These are phyloP conservation scores for Plectosphaerella sp. DNA, from an alignment of 2,329 filamentous ascomycete genomes.

Conservation along the genomic window DNA sequence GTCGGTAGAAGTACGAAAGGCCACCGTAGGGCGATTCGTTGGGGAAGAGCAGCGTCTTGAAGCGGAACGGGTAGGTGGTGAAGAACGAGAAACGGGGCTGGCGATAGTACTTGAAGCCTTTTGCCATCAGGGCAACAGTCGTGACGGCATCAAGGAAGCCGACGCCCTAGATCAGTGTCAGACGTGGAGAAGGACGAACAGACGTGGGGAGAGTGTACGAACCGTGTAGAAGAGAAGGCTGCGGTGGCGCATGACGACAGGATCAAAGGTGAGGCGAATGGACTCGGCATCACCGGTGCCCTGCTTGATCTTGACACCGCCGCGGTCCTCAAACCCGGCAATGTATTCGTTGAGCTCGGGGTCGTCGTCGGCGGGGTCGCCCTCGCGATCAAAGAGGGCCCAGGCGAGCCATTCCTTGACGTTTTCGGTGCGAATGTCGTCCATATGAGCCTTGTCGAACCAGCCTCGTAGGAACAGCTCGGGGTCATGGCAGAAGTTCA, in stretches of 20 bases:
- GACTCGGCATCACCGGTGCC: constrained; percentile 53
- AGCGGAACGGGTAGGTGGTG: constrained; percentile 54
- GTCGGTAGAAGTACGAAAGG: constrained; percentile 62
- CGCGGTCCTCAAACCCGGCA: constrained; percentile 44
- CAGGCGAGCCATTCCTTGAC: constrained; percentile 64
- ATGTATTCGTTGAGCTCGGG: constrained; percentile 43
- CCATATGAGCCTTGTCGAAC: constrained; percentile 57
- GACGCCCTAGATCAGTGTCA: constrained; percentile 4
- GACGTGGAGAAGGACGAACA: constrained; percentile 31
- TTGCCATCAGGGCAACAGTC: constrained; percentile 36
- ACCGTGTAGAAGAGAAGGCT: constrained; percentile 61
- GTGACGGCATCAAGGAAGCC: constrained; percentile 43
- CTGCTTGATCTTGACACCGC: constrained; percentile 44
- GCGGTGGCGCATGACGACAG: constrained; percentile 55
- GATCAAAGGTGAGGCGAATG: constrained; percentile 63
- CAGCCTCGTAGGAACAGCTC: constrained; percentile 57
- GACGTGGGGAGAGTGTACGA: constrained; percentile 3
- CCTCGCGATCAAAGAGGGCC: constrained; percentile 57
- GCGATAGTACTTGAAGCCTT: constrained; percentile 48
- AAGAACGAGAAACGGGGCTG: constrained; percentile 28
- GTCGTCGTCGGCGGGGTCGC: constrained; percentile 29
- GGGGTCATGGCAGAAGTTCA: constrained; percentile 47
- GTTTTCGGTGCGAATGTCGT: constrained; percentile 61
- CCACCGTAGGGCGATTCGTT: constrained; percentile 41
- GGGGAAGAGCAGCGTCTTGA: constrained; percentile 40